These are phyloP conservation scores for Epicoccum sorghinum DNA, from an alignment of 2,329 filamentous ascomycete species.

Conservation along the genomic window DNA sequence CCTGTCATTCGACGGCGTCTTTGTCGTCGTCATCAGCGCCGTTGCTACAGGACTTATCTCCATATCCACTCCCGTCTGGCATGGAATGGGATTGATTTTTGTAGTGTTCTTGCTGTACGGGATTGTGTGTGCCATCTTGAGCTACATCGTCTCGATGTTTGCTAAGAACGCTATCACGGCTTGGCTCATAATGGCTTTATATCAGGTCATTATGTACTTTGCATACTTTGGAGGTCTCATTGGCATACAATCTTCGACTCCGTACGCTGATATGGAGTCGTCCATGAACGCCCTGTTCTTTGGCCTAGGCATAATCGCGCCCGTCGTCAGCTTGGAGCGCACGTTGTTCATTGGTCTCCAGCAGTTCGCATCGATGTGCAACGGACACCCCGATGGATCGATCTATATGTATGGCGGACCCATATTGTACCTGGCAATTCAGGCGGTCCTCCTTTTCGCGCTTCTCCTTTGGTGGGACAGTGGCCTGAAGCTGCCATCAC, in stretches of 20 bases:
- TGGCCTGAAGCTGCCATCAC: conserved; percentile 55
- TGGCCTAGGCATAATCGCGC: conserved; percentile 30
- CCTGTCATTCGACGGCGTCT: conserved; percentile 74
- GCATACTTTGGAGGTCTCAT: conserved; percentile 48
- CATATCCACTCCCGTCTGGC: conserved; percentile 66
- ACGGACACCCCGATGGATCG: conserved; percentile 58
- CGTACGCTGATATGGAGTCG: conserved; percentile 27
- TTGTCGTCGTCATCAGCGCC: conserved; percentile 69
- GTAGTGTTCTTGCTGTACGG: conserved; percentile 80
- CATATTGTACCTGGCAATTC: conserved; percentile 79
- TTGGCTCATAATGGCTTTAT: conserved; percentile 72
- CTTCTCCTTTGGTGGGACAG: conserved; percentile 62
- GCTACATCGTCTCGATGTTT: conserved; percentile 82
- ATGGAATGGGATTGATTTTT: conserved; percentile 78
- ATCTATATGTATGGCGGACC: conserved; percentile 80
- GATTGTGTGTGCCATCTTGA: conserved; percentile 72
- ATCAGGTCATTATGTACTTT: conserved; percentile 64
- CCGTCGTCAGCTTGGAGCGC: conserved; percentile 24
- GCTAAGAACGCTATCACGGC: conserved; percentile 72
- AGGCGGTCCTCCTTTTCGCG: conserved; percentile 71
- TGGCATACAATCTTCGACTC: conserved; percentile 24
- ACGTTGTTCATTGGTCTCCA: conserved; percentile 29
- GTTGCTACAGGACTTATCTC: conserved; percentile 71
- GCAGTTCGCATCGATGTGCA: conserved; percentile 80
- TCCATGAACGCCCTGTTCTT: conserved; percentile 31